phyloP scores from a whole-genome alignment of 1,284 basidiomycete genomes.

The Melampsora larici-populina region DNA sequence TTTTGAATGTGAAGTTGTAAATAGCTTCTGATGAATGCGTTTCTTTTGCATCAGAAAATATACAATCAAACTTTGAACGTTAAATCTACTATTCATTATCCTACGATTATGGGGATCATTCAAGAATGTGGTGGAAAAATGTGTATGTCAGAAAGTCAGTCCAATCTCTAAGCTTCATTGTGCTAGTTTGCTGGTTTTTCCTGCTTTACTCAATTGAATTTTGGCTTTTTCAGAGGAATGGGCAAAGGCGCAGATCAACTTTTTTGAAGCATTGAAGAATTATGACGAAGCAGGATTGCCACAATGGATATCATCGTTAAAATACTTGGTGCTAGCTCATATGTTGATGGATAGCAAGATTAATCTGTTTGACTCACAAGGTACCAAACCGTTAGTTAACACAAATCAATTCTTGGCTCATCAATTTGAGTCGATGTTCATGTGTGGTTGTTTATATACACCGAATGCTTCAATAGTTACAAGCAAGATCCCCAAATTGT shows the following conservation, averaged over 20 bases:
- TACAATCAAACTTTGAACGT: slow-evolving; percentile 92
- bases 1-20: no score
- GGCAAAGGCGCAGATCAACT: slow-evolving; percentile 93
- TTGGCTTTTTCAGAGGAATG: slow-evolving; percentile 68
- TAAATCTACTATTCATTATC: slow-evolving; percentile 94
- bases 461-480: slow-evolving; percentile 62
- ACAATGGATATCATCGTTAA: slow-evolving; percentile 94
- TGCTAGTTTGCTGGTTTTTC: not conserved
- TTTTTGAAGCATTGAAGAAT: slow-evolving; percentile 97
- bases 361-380: slow-evolving; percentile 98
- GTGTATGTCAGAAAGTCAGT: slow-evolving; percentile 99
- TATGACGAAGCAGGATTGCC: slow-evolving; percentile 97
- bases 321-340: slow-evolving; percentile 95
- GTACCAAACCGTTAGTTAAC: slow-evolving; percentile 81
- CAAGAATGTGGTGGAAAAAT: slow-evolving; percentile 99
- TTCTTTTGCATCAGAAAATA: slow-evolving; percentile 66
- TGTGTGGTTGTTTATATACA: not conserved
- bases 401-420: not conserved
- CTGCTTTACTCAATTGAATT: not conserved
- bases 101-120: slow-evolving; percentile 97
- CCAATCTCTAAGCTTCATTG: not conserved
- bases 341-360: slow-evolving; percentile 98
- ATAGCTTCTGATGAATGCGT: not conserved
- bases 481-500: slow-evolving; percentile 94
- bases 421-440: not conserved